Evolutionary conservation across 2,329 filamentous ascomycete species (phyloP), one percentile per base, ranked within the genome.

Genomic region (Paramyrothecium sp.): DNA sequence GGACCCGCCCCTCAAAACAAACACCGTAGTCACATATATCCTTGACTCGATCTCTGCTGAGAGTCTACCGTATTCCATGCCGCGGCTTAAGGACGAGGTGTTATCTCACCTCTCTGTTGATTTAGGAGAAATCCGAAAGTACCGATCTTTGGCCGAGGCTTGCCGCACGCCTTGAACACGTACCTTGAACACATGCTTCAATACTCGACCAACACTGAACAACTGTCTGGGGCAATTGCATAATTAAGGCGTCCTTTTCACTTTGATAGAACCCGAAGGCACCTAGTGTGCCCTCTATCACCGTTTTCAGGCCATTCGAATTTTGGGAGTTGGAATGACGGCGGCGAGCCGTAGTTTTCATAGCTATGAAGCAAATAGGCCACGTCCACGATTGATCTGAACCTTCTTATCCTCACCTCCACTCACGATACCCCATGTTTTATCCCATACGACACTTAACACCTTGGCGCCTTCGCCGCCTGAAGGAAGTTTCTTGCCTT

Each of bases 321-420:
- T 44, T 12, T 44, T 44, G 4, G 38, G 13, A 19, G 38, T 44
- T 5, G 13, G 38, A 16, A 17, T 44, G n/a, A 19, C n/a, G 38
- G 38, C n/a, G 4, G 5, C 5, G 5, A 44, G 13, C 13, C 13
- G n/a, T 44, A 7, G 13, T 7, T 17, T 44, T 17, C n/a, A 44
- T 17, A 49, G 61, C 63, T 71, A 77, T 68, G 69, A 67, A 34
- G 71, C 67, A 49, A 83, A 68, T 48, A 85, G 63, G 57, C 79
- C 82, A 60, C 83, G 81, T 19, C 86, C 88, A 63, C 84, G 82
- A 74, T 99, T 97, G 59, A 99, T 87, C 79, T 99, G 95, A 67
- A 99, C 88, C 78, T 86, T 88, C 78, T 95, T 97, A 71, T 99
- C 95, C 81, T 98, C 93, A 17, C 94, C 92, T 48, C 81, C 92